Conservation (phyloP, 345 rosid genomes). For the Atalantia buxifolia region DNA sequence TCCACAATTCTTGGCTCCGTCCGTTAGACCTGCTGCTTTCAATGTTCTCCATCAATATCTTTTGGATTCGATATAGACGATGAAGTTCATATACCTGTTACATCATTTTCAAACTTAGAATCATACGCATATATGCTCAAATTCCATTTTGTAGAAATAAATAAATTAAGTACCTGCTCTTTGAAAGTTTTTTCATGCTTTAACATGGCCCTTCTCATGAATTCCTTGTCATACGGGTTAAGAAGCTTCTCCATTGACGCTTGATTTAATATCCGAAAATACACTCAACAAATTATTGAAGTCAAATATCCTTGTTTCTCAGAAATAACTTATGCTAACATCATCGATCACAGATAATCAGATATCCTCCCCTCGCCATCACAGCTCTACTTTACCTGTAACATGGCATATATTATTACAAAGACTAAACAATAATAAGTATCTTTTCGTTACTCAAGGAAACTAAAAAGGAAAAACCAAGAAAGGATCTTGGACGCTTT, state of each 20-base stretch:
- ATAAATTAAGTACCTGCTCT: slow-evolving; percentile 57
- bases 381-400: slow-evolving; percentile 11
- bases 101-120: background rate
- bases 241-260: slow-evolving; percentile 73
- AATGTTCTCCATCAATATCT: slow-evolving; percentile 65
- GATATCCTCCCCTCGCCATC: slow-evolving; percentile 7
- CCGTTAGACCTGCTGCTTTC: slow-evolving; percentile 21
- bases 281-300: background rate
- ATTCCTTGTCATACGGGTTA: slow-evolving; percentile 68
- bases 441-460: background rate
- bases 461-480: background rate
- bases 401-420: slow-evolving; percentile 15
- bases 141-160: background rate
- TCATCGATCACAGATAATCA: slow-evolving; percentile 1
- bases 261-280: background rate
- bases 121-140: background rate
- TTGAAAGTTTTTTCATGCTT: slow-evolving; percentile 97
- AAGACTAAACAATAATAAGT: background rate
- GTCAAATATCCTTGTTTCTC: slow-evolving; percentile 2
- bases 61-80: slow-evolving; percentile 79
- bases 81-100: slow-evolving; percentile 84
- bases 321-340: background rate
- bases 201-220: slow-evolving; percentile 89
- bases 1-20: slow-evolving; percentile 15
- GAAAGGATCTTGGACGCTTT: background rate